Evolutionary conservation across 1,284 basidiomycete species (phyloP), one percentile per base, ranked within the genome.

Genomic region (Hemileia vastatrix): DNA sequence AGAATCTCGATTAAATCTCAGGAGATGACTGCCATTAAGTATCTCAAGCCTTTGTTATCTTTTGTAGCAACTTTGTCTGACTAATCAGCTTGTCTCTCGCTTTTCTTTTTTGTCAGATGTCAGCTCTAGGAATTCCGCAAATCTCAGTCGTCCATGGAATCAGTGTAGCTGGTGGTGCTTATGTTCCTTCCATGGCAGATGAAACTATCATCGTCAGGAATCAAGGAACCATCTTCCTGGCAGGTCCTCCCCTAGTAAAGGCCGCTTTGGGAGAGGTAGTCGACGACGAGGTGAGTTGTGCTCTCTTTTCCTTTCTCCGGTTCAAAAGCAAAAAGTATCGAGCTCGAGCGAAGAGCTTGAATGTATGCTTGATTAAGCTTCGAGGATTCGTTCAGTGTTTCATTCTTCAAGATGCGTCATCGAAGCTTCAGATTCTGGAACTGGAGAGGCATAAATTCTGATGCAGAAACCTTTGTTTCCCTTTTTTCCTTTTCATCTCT

Each of bases 141-240:
- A 86, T 96, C 71, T 86, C 89, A 27, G 84, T 92, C 18, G 90
- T 95, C 2, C 92, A 95, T 71, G 92, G 92, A 18, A 95, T 95
- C 72, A 90, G 87, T 50, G 91, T 96, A 18, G 92, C 92, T 2
- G 80, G 80, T 43, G 75, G 90, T 60, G 88, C 88, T 11, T 95
- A 96, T 76, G 90, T 95, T 49, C 92, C 92, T 31, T 90, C 92
- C 1, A 94, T 96, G 90, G 89, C 90, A 1, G 92, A 96, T 71
- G 88, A 93, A 76, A 95, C 91, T 66, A 86, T 96, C 71, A 96
- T 95, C 67, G 93, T 96, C 51, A 83, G 85, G 64, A 87, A 93
- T 65, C 91, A 95, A 79, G 92, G 93, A 0, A 86, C 83, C 48
- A 95, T 96, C 70, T 96, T 95, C 79, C 81, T 96, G n/a, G 92